Evolutionary conservation across 2,329 filamentous ascomycete genomes (phyloP), one percentile per base, ranked within the genome.

Genomic region (Alternaria metachromatica): DNA sequence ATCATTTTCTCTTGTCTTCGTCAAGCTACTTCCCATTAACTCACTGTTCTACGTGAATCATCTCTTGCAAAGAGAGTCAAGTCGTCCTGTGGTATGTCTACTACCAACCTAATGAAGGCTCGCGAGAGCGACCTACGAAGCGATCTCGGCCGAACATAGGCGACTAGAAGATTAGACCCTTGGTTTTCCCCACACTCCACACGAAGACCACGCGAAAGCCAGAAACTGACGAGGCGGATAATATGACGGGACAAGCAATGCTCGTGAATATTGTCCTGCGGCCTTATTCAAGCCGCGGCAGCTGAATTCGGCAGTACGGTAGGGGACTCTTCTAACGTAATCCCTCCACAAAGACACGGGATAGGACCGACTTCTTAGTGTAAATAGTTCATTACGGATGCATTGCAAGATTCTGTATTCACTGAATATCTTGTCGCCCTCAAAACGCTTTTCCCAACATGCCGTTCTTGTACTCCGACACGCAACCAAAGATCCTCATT

Each of bases 401-500:
- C 30, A 25, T 21, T 37, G 20, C 6, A 37, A 23, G 12, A 10
- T 10, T 7, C 6, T 46, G 10, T 30, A 5, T 37, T 41, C 20
- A 41, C n/a, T 15, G 30, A 53, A 15, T n/a, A 23, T 37, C 18
- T 48, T 45, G 55, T 20, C 12, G 18, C 48, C 18, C 10, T 25
- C n/a, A 23, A 20, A 11, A n/a, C 18, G 15, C n/a, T 12, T n/a
- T 18, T 21, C 13, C 9, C 18, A 44, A 20, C 23, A 45, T 65
- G 56, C 62, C 43, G 13, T 75, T 76, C 68, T 66, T 72, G 11
- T 69, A 65, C 30, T 60, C 73, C 18, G 63, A 61, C 45, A 50
- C 62, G 9, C 71, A 75, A 33, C 72, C 73, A 12, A 75, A 70
- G 49, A 73, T 76, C 41, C 55, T 74, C 46, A 73, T 76, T 43